Percentiles rank a stretch among this genome's conserved stretches.
Evolutionary conservation across 257 asterid species (phyloP).

Genomic region (Capsicum rhomboideum): DNA sequence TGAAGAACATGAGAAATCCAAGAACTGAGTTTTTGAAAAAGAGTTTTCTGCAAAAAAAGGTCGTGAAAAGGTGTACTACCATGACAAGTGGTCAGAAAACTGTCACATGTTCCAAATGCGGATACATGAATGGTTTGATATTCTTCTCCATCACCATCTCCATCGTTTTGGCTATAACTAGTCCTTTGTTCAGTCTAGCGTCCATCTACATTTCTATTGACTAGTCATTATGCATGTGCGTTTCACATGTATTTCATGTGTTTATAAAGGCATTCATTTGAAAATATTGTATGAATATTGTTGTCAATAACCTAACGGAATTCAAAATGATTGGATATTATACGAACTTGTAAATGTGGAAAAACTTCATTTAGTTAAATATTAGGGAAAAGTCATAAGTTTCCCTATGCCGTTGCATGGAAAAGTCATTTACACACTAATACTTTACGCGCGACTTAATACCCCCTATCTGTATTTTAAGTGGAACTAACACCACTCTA

Average conservation of each 20-base stretch:
- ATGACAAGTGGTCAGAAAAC: conserved; percentile 39
- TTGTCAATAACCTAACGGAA: not conserved
- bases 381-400: not conserved
- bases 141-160: not conserved
- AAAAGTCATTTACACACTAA: no score
- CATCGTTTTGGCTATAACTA: not conserved
- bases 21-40: conserved; percentile 55
- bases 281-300: not conserved
- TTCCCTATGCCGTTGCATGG: no score
- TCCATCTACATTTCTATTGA: not conserved
- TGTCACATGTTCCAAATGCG: conserved; percentile 59
- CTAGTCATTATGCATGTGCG: not conserved
- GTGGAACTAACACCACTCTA: no score
- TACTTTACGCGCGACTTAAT: no score
- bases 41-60: conserved; percentile 33
- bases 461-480: no score
- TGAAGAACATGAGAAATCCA: conserved; percentile 71
- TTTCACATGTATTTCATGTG: not conserved
- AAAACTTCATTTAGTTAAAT: not conserved
- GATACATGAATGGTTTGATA: conserved; percentile 63
- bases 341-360: not conserved
- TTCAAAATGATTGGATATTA: not conserved
- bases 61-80: conserved; percentile 59
- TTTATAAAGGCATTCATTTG: not conserved
- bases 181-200: not conserved